Base-by-base conservation (phyloP, 352 stramenopile genomes). In the Globisporangium canariense region DNA sequence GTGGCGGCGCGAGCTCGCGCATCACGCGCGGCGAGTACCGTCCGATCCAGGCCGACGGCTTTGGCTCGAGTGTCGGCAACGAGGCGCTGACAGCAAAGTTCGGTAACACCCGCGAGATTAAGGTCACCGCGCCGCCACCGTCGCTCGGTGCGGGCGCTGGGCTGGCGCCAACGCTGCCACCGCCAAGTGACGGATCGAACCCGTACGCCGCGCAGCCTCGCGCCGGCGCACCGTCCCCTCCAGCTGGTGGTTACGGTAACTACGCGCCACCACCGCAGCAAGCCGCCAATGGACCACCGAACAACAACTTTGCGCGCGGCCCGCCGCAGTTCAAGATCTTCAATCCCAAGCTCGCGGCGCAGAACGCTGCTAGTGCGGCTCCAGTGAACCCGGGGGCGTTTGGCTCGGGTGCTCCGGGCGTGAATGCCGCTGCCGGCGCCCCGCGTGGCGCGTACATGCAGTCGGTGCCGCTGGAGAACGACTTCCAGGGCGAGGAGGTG, bases 251-350 rank as follows among this genome's bases (percentile, higher is more conserved):
- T 0, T 87, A 86, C 61, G 60, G 66, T 3, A 56, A 46, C 0
- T 64, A 65, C 49, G 64, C 68, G 2, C 59, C 60, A 11, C 50
- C 78, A 10, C 41, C 14, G 14, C 41, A 20, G 18, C 47, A 55
- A 13, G 25, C 45, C 0, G 40, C 51, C 0, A 51, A 45, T 20
- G 56, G 61, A 7, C 47, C 47, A 8, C 49, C 59, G 10, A 58
- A 58, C 36, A 58, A 58, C 36, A 63, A 54, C 41, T 56, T 62
- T 49, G 60, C 63, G 0, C 73, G 73, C 10, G 73, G 70, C 0
- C 73, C 83, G 4, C 83, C 86, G 51, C 86, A 94, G 65, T 94
- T 94, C 67, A 94, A 93, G 76, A 94, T 94, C 66, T 94, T 94
- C 51, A 94, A 93, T 64, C 86, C 86, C 13, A 89, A 88, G 67